Conservation (phyloP, 192 early-diverging fungal species). For the Geranomyces michiganensis region DNA sequence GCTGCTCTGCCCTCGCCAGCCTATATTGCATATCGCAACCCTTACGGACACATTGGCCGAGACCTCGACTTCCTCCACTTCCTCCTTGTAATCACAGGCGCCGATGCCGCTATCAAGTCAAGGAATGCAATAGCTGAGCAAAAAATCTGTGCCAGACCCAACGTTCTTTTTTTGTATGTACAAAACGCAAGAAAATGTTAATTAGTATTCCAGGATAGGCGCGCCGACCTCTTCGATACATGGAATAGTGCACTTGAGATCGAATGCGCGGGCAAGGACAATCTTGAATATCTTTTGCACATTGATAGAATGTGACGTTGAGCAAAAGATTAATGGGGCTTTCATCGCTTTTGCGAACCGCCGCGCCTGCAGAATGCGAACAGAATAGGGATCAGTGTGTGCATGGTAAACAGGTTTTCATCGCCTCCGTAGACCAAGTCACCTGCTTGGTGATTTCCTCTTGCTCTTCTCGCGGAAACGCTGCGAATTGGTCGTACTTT, state of each 20-base stretch:
- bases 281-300: slow-evolving; percentile 99
- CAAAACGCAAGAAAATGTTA: no score
- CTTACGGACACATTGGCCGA: no score
- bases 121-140: neutral
- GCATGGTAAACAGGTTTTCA: neutral
- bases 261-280: slow-evolving; percentile 89
- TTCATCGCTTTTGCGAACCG: slow-evolving; percentile 92
- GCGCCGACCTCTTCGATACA: slow-evolving; percentile 88
- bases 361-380: slow-evolving; percentile 60
- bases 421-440: no score
- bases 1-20: no score
- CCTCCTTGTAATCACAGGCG: neutral
- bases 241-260: slow-evolving; percentile 90
- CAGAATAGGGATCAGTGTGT: slow-evolving; percentile 8
- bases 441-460: slow-evolving; percentile 92
- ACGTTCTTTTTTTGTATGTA: neutral
- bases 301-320: slow-evolving; percentile 91
- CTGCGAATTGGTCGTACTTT: slow-evolving; percentile 93
- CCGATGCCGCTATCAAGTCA: neutral
- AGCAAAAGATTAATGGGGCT: slow-evolving; percentile 92
- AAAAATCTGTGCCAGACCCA: slow-evolving; percentile 5
- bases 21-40: no score
- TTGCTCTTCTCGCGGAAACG: slow-evolving; percentile 83
- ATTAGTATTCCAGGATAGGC: slow-evolving; percentile 86
- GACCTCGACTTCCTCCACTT: slow-evolving; percentile 1